phyloP scores from a whole-genome alignment of 2,329 filamentous ascomycete species.

The Colletotrichum limetticola region DNA sequence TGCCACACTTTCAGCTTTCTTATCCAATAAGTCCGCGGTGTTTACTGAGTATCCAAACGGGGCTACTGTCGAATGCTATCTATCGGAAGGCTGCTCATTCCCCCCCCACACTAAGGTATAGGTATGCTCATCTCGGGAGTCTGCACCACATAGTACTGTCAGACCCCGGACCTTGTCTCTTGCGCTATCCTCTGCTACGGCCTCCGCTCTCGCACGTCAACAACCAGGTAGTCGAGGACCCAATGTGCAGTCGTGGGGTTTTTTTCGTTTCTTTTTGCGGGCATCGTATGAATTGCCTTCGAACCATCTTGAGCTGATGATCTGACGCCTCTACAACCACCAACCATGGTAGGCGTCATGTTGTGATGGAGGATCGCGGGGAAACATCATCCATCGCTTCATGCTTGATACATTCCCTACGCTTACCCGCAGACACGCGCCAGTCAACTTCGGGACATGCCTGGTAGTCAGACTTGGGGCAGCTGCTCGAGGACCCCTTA shows the following conservation, averaged over 20 bases:
- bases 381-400: conserved; percentile 12
- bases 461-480: background rate
- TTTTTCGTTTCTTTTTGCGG: conserved; percentile 27
- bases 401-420: conserved; percentile 3
- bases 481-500: background rate
- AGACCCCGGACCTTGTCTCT: conserved; percentile 31
- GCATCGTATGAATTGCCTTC: conserved; percentile 24
- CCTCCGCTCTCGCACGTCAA: conserved; percentile 32
- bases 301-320: conserved; percentile 25
- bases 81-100: background rate
- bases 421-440: conserved; percentile 1
- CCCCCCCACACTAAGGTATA: conserved; percentile 12
- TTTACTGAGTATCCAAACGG: background rate
- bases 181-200: conserved; percentile 15
- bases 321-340: conserved; percentile 19
- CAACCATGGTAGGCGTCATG: conserved; percentile 18
- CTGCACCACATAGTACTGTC: conserved; percentile 26
- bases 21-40: conserved; percentile 2
- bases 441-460: background rate
- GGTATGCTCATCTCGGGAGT: conserved; percentile 26
- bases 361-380: conserved; percentile 5
- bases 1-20: conserved; percentile 15
- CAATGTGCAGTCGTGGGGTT: background rate
- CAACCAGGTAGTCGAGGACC: conserved; percentile 6
- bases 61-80: background rate